Evolutionary conservation across 2,329 filamentous ascomycete genomes (phyloP), one percentile per base, ranked within the genome.

Genomic region (Alternaria hordeiaustralica): DNA sequence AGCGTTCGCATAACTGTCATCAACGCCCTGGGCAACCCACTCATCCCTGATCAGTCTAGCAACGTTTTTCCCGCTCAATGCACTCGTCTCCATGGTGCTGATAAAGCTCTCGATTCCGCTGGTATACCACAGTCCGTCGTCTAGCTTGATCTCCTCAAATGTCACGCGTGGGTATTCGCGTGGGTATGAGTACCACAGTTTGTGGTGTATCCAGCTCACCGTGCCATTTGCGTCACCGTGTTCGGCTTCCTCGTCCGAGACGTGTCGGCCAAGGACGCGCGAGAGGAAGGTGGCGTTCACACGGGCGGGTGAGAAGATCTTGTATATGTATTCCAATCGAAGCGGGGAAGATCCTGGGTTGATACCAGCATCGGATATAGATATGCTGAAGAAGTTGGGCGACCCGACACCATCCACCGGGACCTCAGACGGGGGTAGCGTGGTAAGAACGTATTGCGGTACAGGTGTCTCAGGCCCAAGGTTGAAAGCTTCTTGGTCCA

Each of bases 41-140:
- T 87, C 87, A 72, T 94, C 87, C 0, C 89, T 84, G 49, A 95
- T 84, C 58, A 96, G 81, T 66, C 85, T 86, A 9, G 92, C 93
- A 20, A 96, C 89, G 75, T 96, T 96, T 86, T 87, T 93, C 1
- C 96, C 96, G 89, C 96, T 96, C 70, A 98, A 80, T 1, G 93
- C 92, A 78, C 90, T 97, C 7, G 96, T 97, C 84, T 99, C 96
- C 96, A 99, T 98, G 0, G 94, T 97, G 10, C 92, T 96, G 70
- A 98, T 96, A 78, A 99, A 97, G 70, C 91, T 91, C 81, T 98
- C 95, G 46, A 98, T 96, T 0, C 86, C 87, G 56, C 84, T 83
- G 6, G 87, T 89, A 71, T 90, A 90, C 86, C 86, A 96, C 13
- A 95, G 73, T 0, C 88, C 87, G 1, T 76, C 67, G 6, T 88